These are phyloP conservation scores for Yamadazyma kitorensis DNA, from an alignment of 805 yeast species.

Conservation along the genomic window DNA sequence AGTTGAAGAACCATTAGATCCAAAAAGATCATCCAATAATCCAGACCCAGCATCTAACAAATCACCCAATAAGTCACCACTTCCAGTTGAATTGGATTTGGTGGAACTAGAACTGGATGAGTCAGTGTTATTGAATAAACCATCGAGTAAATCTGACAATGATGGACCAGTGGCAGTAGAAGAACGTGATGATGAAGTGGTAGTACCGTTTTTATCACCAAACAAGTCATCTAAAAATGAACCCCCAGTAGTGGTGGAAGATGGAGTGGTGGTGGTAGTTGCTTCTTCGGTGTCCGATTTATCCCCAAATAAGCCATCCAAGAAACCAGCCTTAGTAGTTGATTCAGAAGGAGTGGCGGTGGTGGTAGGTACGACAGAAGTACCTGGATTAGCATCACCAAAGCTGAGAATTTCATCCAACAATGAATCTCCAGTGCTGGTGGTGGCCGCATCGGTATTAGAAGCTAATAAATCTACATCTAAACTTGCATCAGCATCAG, in stretches of 20 bases:
- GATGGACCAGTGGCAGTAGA: slow-evolving; percentile 8
- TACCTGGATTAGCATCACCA: slow-evolving; percentile 5
- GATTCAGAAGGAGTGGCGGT: slow-evolving; percentile 6
- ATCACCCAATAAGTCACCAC: slow-evolving; percentile 12
- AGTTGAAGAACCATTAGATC: slow-evolving; percentile 6
- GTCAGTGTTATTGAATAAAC: slow-evolving; percentile 1
- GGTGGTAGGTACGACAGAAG: slow-evolving; percentile 4
- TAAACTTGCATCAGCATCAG: slow-evolving; percentile 1
- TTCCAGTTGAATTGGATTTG: slow-evolving; percentile 1
- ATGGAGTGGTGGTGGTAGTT: slow-evolving; percentile 10
- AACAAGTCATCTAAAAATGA: slow-evolving; percentile 10
- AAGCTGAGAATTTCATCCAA: slow-evolving; percentile 1
- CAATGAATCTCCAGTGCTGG: slow-evolving; percentile 3
- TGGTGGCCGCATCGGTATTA: neutral
- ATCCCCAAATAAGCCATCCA: slow-evolving; percentile 15
- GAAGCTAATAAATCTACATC: neutral
- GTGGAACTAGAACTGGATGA: slow-evolving; percentile 2
- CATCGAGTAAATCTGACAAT: slow-evolving; percentile 9
- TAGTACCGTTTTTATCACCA: slow-evolving; percentile 7
- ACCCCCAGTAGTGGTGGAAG: slow-evolving; percentile 12
- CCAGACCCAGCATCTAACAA: slow-evolving; percentile 12
- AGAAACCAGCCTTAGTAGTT: slow-evolving; percentile 6
- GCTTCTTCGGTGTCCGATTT: slow-evolving; percentile 7
- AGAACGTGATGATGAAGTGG: slow-evolving; percentile 9
- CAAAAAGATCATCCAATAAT: slow-evolving; percentile 15